A percentile compares a stretch with the other conserved stretches of the same genome.
These are phyloP conservation scores for Paraphoma chrysanthemicola DNA, from an alignment of 2,329 filamentous ascomycete species.

Conservation along the genomic window DNA sequence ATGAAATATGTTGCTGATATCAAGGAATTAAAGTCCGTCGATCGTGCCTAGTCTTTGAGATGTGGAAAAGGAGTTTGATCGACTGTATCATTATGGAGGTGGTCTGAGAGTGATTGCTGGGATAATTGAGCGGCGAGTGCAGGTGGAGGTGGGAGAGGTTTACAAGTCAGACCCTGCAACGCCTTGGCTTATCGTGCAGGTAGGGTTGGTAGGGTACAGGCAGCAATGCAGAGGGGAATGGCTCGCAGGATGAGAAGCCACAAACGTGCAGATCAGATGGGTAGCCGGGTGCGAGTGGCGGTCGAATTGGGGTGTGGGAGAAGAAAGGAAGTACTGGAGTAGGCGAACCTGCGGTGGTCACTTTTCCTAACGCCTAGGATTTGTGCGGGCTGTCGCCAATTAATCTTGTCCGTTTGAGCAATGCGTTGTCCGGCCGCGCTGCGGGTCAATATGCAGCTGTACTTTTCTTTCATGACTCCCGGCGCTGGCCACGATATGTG, in stretches of 20 bases:
- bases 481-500: slow-evolving; percentile 41
- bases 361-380: slow-evolving; percentile 40
- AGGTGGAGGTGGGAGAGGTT: slow-evolving; percentile 43
- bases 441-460: slow-evolving; percentile 43
- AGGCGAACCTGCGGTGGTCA: slow-evolving; percentile 43
- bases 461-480: slow-evolving; percentile 40
- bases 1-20: slow-evolving; percentile 22
- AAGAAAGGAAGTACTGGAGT: slow-evolving; percentile 34
- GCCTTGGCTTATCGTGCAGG: slow-evolving; percentile 49
- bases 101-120: slow-evolving; percentile 37
- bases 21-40: slow-evolving; percentile 44
- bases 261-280: slow-evolving; percentile 38
- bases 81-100: slow-evolving; percentile 51
- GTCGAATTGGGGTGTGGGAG: slow-evolving; percentile 38
- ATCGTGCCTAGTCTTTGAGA: slow-evolving; percentile 38
- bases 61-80: slow-evolving; percentile 43
- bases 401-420: slow-evolving; percentile 46
- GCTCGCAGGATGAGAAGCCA: slow-evolving; percentile 46
- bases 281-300: slow-evolving; percentile 34
- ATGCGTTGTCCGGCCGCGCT: slow-evolving; percentile 44
- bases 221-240: slow-evolving; percentile 48
- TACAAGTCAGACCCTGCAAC: slow-evolving; percentile 49
- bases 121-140: slow-evolving; percentile 41
- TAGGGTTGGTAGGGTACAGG: slow-evolving; percentile 42
- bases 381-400: slow-evolving; percentile 43